Percentiles rank a stretch among this genome's conserved stretches.
phyloP scores from a whole-genome alignment of 345 rosid genomes.

The Erucastrum elatum region DNA sequence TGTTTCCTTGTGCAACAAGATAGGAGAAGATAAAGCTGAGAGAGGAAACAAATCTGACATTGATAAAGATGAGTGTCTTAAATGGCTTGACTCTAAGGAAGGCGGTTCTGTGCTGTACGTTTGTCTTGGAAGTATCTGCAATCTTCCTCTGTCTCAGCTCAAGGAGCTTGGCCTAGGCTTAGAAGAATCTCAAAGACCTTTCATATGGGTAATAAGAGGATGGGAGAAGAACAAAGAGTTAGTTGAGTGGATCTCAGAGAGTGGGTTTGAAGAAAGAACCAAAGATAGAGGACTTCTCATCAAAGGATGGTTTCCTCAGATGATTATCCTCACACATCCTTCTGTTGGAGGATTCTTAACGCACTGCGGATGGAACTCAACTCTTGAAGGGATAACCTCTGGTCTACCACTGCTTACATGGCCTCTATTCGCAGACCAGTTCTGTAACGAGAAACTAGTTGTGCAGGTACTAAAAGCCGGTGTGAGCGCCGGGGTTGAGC shows the following conservation, averaged over 20 bases:
- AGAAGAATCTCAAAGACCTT: conserved; percentile 44
- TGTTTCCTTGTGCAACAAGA: conserved; percentile 41
- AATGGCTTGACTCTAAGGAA: conserved; percentile 49
- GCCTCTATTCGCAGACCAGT: conserved; percentile 41
- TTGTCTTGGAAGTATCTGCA: conserved; percentile 50
- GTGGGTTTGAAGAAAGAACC: conserved; percentile 23
- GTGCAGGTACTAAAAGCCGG: conserved; percentile 48
- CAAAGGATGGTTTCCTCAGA: conserved; percentile 40
- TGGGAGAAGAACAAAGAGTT: conserved; percentile 30
- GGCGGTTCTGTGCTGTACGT: conserved; percentile 45
- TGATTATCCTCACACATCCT: conserved; percentile 36
- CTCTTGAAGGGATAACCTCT: conserved; percentile 31
- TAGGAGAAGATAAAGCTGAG: conserved; percentile 36
- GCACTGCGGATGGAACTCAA: conserved; percentile 45
- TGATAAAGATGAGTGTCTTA: conserved; percentile 27
- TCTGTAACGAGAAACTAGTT: conserved; percentile 38
- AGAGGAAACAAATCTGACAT: conserved; percentile 43
- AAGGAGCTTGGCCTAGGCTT: conserved; percentile 52
- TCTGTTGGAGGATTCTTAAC: conserved; percentile 40
- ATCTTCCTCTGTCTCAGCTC: conserved; percentile 35
- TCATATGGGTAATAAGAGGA: conserved; percentile 58
- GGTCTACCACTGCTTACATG: conserved; percentile 37
- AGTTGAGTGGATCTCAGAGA: conserved; percentile 38
- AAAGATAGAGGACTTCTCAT: conserved; percentile 34
- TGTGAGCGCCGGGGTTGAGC: conserved; percentile 42